Evolutionary conservation across 2,329 filamentous ascomycete genomes (phyloP).

Genomic region (Fusarium mundagurra): DNA sequence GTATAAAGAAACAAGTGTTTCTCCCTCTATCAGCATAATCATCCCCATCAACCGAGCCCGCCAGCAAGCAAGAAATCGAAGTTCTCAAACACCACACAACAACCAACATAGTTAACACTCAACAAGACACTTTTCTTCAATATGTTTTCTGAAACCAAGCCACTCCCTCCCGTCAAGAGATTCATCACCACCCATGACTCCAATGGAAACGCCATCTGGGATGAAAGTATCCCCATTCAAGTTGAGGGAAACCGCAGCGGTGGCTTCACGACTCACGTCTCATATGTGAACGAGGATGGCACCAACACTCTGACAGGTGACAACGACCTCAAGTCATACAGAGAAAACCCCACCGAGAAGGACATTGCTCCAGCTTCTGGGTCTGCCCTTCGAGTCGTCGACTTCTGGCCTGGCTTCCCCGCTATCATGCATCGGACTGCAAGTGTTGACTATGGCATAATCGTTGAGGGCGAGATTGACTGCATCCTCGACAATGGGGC

Average conservation of each 20-base stretch:
- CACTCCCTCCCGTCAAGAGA: constrained; percentile 28
- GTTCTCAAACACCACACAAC: not conserved
- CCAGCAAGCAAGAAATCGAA: not conserved
- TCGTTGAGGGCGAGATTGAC: constrained; percentile 37
- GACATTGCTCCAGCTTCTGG: constrained; percentile 32
- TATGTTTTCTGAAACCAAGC: constrained; percentile 24
- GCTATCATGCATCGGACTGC: constrained; percentile 37
- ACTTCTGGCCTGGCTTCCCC: constrained; percentile 35
- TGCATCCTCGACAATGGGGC: constrained; percentile 36
- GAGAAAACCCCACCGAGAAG: constrained; percentile 26
- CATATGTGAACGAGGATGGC: constrained; percentile 29
- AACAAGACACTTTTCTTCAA: not conserved
- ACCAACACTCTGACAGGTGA: constrained; percentile 20
- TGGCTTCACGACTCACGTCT: constrained; percentile 34
- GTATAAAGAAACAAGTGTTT: constrained; percentile 2
- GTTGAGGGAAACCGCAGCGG: constrained; percentile 24
- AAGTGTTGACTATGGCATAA: constrained; percentile 36
- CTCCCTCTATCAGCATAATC: not conserved
- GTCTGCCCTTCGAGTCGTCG: constrained; percentile 31
- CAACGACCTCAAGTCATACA: constrained; percentile 29
- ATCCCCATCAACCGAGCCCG: not conserved
- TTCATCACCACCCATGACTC: constrained; percentile 37
- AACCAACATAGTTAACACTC: not conserved
- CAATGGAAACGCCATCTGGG: constrained; percentile 31
- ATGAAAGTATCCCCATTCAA: constrained; percentile 22